phyloP scores from a whole-genome alignment of 257 asterid genomes.

The Knoxia roxburghii region DNA sequence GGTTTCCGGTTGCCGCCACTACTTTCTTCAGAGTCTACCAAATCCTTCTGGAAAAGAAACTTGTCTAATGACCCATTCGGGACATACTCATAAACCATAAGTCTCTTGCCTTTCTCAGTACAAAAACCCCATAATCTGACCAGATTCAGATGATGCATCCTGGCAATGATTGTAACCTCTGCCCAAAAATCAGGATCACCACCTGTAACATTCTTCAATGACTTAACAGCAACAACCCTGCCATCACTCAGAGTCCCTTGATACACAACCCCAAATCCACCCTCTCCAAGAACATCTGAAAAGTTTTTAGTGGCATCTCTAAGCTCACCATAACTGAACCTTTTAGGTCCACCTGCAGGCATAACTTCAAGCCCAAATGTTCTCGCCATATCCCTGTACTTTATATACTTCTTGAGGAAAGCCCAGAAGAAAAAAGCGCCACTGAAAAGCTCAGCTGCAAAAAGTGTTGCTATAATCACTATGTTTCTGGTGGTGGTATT shows the following conservation, averaged over 20 bases:
- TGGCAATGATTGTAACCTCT: conserved; percentile 75
- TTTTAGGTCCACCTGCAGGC: conserved; percentile 75
- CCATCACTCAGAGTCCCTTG: conserved; percentile 69
- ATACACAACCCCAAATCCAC: conserved; percentile 75
- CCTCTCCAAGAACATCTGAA: conserved; percentile 56
- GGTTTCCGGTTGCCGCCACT: conserved; percentile 45
- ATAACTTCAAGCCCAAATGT: conserved; percentile 77
- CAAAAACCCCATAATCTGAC: conserved; percentile 89
- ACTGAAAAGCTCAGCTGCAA: conserved; percentile 71
- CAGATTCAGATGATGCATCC: conserved; percentile 90
- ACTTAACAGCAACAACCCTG: conserved; percentile 70
- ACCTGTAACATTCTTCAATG: conserved; percentile 45
- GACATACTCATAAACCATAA: conserved; percentile 71
- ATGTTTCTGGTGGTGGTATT: conserved; percentile 55
- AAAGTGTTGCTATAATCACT: conserved; percentile 45
- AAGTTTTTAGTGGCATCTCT: conserved; percentile 58
- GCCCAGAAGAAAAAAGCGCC: conserved; percentile 77
- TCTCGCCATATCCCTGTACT: conserved; percentile 90
- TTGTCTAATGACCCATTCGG: conserved; percentile 69
- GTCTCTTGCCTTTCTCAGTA: conserved; percentile 66
- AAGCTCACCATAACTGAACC: conserved; percentile 59
- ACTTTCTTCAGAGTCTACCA: background rate
- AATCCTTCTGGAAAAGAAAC: conserved; percentile 53
- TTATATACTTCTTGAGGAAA: conserved; percentile 62
- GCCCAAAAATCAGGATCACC: conserved; percentile 89